phyloP scores from a whole-genome alignment of 2,329 filamentous ascomycete species.

The Microcyclosporella mali region DNA sequence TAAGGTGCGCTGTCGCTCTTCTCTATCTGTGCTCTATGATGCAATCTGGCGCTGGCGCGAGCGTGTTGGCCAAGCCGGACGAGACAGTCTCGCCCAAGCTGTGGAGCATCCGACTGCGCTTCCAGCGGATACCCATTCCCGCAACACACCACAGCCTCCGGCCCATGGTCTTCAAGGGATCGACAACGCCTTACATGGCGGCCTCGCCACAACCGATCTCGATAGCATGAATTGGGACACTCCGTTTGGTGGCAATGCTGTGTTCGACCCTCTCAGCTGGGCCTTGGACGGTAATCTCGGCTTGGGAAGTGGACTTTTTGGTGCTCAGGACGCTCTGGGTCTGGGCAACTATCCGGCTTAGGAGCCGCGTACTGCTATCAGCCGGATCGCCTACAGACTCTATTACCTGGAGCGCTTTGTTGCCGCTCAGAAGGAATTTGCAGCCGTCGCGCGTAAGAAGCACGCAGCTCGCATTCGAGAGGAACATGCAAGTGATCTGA shows the following conservation, averaged over 20 bases:
- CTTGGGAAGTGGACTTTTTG: constrained; percentile 15
- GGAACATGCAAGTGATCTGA: no score
- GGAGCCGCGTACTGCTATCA: not conserved
- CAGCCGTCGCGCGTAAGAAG: no score
- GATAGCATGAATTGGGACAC: constrained; percentile 30
- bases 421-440: no score
- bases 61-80: constrained; percentile 52
- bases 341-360: constrained; percentile 2
- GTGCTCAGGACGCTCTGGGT: constrained; percentile 10
- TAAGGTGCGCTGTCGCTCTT: constrained; percentile 76
- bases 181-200: constrained; percentile 1
- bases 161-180: constrained; percentile 9
- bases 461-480: no score
- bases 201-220: constrained; percentile 15
- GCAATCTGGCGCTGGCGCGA: constrained; percentile 82
- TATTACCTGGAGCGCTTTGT: no score
- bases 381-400: no score
- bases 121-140: constrained; percentile 20
- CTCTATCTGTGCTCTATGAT: constrained; percentile 79
- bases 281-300: constrained; percentile 74
- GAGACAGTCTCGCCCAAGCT: constrained; percentile 50
- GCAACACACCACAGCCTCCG: constrained; percentile 24
- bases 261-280: constrained; percentile 91
- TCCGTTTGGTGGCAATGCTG: constrained; percentile 57
- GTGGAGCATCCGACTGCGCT: constrained; percentile 69